Conservation (phyloP, 2,329 filamentous ascomycete species). For the Hypoxylon rubiginosum region DNA sequence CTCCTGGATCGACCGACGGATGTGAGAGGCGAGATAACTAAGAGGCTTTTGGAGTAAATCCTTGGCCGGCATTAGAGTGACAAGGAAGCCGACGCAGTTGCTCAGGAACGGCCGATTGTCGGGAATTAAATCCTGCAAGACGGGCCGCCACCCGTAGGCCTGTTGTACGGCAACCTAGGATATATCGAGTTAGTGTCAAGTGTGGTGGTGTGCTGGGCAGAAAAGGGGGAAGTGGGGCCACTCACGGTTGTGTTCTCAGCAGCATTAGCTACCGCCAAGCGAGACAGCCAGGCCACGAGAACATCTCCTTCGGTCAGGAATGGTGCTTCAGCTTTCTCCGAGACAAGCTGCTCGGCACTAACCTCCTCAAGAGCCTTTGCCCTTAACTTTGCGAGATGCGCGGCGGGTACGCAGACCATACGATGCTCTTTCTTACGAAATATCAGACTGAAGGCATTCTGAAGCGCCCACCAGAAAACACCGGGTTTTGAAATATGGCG, state of each 20-base stretch:
- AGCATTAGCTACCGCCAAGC: slow-evolving; percentile 47
- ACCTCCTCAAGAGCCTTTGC: slow-evolving; percentile 48
- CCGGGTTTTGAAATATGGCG: slow-evolving; percentile 39
- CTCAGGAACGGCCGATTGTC: slow-evolving; percentile 47
- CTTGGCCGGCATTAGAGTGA: slow-evolving; percentile 40
- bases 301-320: slow-evolving; percentile 58
- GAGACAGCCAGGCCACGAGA: slow-evolving; percentile 55
- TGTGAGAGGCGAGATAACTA: slow-evolving; percentile 46
- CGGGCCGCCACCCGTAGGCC: slow-evolving; percentile 22
- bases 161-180: slow-evolving; percentile 3
- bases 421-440: slow-evolving; percentile 51
- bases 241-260: slow-evolving; percentile 40
- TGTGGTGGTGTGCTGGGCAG: not conserved
- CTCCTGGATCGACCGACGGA: slow-evolving; percentile 51
- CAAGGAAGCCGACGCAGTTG: slow-evolving; percentile 50
- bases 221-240: slow-evolving; percentile 36
- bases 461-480: slow-evolving; percentile 48
- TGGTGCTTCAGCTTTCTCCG: slow-evolving; percentile 17
- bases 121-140: slow-evolving; percentile 44
- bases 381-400: slow-evolving; percentile 46
- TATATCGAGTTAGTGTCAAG: not conserved
- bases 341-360: not conserved
- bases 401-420: slow-evolving; percentile 55
- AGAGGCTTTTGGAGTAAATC: slow-evolving; percentile 51
- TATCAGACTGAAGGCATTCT: slow-evolving; percentile 48